These are phyloP conservation scores for Thalia dealbata DNA, from an alignment of 176 grass and related monocot genomes.

Conservation along the genomic window DNA sequence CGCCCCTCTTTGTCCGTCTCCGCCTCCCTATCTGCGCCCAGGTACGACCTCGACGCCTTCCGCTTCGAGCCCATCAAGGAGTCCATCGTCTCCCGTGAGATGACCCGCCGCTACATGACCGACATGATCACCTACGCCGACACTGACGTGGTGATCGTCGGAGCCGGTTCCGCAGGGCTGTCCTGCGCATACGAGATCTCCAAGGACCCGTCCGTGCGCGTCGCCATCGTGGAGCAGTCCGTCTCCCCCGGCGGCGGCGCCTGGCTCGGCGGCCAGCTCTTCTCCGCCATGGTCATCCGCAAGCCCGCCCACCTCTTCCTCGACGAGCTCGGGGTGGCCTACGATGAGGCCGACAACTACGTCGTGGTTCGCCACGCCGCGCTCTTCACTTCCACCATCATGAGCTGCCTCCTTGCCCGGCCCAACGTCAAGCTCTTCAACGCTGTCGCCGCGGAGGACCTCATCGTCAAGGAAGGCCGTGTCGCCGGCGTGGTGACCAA, in stretches of 20 bases:
- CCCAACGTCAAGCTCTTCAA: slow-evolving; percentile 99
- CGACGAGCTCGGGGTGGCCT: slow-evolving; percentile 59
- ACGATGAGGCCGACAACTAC: slow-evolving; percentile 84
- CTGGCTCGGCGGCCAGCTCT: slow-evolving; percentile 91
- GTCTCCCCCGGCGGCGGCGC: slow-evolving; percentile 95
- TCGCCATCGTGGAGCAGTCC: slow-evolving; percentile 83
- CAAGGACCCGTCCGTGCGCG: slow-evolving; percentile 61
- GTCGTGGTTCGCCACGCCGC: slow-evolving; percentile 81
- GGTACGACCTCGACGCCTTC: slow-evolving; percentile 62
- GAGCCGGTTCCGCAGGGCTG: slow-evolving; percentile 78
- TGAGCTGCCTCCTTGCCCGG: slow-evolving; percentile 62
- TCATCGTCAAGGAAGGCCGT: slow-evolving; percentile 63
- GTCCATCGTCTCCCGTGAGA: slow-evolving; percentile 79
- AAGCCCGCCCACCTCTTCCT: slow-evolving; percentile 89
- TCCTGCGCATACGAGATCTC: slow-evolving; percentile 94
- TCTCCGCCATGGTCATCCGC: slow-evolving; percentile 96
- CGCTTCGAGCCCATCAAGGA: slow-evolving; percentile 76
- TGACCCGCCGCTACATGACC: slow-evolving; percentile 90
- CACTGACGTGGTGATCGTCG: slow-evolving; percentile 82
- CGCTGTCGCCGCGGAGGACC: slow-evolving; percentile 84
- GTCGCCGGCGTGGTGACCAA: slow-evolving; percentile 90
- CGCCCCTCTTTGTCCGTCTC: slow-evolving; percentile 7
- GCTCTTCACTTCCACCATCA: slow-evolving; percentile 89
- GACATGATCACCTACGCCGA: slow-evolving; percentile 95
- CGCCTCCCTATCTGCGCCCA: slow-evolving; percentile 33